phyloP scores from a whole-genome alignment of 2,329 filamentous ascomycete genomes.

The Gyromitra esculenta region DNA sequence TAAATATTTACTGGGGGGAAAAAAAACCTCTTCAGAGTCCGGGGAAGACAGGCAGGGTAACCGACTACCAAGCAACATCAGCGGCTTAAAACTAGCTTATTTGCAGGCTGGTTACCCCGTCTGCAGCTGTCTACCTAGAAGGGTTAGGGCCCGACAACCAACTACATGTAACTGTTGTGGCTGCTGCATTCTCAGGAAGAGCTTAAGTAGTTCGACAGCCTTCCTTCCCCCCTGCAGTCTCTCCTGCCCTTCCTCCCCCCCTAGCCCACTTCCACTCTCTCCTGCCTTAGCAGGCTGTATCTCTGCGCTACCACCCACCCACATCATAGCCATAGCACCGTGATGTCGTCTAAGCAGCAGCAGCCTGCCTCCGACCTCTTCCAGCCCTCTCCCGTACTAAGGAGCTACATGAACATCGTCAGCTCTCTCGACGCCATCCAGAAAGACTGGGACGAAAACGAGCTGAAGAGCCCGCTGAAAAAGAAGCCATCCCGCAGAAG shows the following conservation, averaged over 20 bases:
- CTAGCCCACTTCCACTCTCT: neutral
- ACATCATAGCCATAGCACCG: neutral
- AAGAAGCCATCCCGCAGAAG: neutral
- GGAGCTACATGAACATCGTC: slow-evolving; percentile 1
- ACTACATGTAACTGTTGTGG: too few relatives aligned
- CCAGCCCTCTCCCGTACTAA: neutral
- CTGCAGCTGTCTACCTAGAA: neutral
- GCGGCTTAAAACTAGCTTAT: slow-evolving; percentile 5
- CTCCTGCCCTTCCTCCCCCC: neutral
- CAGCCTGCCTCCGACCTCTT: neutral
- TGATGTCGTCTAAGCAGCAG: slow-evolving; percentile 9
- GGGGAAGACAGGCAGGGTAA: slow-evolving; percentile 15
- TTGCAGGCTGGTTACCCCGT: neutral
- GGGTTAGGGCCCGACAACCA: neutral
- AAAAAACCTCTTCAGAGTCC: slow-evolving; percentile 9
- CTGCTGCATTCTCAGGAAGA: neutral
- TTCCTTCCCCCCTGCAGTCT: neutral
- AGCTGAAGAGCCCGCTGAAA: neutral
- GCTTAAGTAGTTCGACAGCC: neutral
- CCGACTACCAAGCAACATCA: neutral
- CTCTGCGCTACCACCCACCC: neutral
- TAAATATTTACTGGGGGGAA: neutral
- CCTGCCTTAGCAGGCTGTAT: neutral
- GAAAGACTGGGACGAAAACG: slow-evolving; percentile 34
- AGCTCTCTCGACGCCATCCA: slow-evolving; percentile 30